phyloP scores from a whole-genome alignment of 495 filamentous ascomycete species.

The Penicillium daleae region DNA sequence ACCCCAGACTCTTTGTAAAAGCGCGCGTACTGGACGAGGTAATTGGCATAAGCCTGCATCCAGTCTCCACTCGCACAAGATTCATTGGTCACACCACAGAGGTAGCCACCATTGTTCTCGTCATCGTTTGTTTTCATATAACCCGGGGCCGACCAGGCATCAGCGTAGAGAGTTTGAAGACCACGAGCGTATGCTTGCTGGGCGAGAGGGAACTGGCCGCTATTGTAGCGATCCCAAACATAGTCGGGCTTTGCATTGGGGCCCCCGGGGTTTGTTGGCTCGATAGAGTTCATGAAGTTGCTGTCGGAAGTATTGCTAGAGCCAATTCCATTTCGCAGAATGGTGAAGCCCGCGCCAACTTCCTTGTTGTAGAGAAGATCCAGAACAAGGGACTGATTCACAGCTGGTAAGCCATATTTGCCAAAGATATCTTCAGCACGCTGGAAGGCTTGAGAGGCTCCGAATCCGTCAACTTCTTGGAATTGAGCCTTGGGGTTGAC shows the following conservation, averaged over 20 bases:
- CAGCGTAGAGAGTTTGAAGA: conserved; percentile 40
- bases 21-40: conserved; percentile 55
- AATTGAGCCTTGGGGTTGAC: not conserved
- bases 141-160: conserved; percentile 60
- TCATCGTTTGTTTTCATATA: conserved; percentile 61
- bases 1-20: conserved; percentile 55
- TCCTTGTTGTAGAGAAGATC: conserved; percentile 1
- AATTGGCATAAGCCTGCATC: conserved; percentile 59
- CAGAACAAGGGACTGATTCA: conserved; percentile 9
- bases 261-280: not conserved
- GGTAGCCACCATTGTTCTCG: conserved; percentile 44
- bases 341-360: conserved; percentile 8
- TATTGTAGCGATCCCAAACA: conserved; percentile 5
- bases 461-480: conserved; percentile 8
- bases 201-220: conserved; percentile 2
- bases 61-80: conserved; percentile 54
- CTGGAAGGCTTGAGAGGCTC: conserved; percentile 7
- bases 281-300: conserved; percentile 11
- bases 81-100: conserved; percentile 52
- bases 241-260: not conserved
- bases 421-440: conserved; percentile 5
- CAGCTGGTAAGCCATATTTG: not conserved
- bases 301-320: conserved; percentile 5
- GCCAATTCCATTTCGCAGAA: conserved; percentile 9
- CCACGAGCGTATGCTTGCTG: conserved; percentile 4